phyloP scores from a whole-genome alignment of 768 basidiomycete genomes.

The Sistotremastrum niveocremeum region DNA sequence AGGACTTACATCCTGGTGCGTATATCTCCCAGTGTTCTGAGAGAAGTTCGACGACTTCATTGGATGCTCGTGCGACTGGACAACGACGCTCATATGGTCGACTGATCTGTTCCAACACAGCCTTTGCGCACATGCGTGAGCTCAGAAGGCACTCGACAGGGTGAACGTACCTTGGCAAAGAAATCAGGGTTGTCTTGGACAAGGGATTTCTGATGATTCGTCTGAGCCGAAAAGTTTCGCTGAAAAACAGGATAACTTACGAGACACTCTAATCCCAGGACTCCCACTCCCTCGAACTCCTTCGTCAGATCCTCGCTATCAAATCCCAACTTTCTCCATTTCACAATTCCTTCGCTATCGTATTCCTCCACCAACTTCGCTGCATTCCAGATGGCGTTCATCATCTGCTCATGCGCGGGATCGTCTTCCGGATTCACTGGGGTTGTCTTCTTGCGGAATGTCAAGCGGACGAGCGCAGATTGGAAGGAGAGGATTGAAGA shows the following conservation, averaged over 20 bases:
- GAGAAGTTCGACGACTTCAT: slow-evolving; percentile 72
- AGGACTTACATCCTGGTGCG: slow-evolving; percentile 63
- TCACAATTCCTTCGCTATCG: slow-evolving; percentile 31
- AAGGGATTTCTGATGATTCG: slow-evolving; percentile 41
- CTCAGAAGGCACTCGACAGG: slow-evolving; percentile 1
- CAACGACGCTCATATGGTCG: slow-evolving; percentile 63
- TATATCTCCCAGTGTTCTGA: slow-evolving; percentile 79
- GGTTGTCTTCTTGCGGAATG: slow-evolving; percentile 70
- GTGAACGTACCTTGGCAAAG: slow-evolving; percentile 49
- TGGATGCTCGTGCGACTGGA: slow-evolving; percentile 72
- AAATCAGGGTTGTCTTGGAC: slow-evolving; percentile 54
- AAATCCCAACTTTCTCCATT: slow-evolving; percentile 75
- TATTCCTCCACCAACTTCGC: slow-evolving; percentile 42
- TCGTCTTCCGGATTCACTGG: slow-evolving; percentile 58
- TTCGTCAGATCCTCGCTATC: slow-evolving; percentile 55
- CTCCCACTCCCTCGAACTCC: slow-evolving; percentile 69
- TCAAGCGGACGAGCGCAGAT: slow-evolving; percentile 67
- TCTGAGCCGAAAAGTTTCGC: not conserved
- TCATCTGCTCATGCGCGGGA: slow-evolving; percentile 37
- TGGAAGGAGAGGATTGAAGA: slow-evolving; percentile 83
- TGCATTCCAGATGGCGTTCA: slow-evolving; percentile 56
- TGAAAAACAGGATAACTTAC: slow-evolving; percentile 25
- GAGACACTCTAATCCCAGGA: slow-evolving; percentile 72
- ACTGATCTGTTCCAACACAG: slow-evolving; percentile 69
- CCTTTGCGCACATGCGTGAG: slow-evolving; percentile 24